Conservation (phyloP, 495 filamentous ascomycete species). For the Penicillium atrosanguineum region DNA sequence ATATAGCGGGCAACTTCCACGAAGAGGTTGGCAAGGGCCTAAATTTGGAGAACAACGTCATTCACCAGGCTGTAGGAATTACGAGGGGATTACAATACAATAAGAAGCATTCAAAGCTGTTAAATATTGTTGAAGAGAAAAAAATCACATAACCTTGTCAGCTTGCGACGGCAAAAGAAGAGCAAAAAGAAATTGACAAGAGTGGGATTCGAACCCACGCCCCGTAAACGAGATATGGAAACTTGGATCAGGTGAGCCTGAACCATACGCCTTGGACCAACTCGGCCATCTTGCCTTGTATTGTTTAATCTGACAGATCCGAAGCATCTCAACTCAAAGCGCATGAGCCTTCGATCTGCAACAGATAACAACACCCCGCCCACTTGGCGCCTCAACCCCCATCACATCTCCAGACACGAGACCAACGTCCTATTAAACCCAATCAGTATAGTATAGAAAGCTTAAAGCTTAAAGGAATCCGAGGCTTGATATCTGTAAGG, state of each 20-base stretch:
- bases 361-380: background rate
- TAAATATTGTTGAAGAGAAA: too few relatives aligned
- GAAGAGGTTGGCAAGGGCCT: too few relatives aligned
- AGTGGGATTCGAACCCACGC: conserved; percentile 49
- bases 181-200: conserved; percentile 29
- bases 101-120: too few relatives aligned
- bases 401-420: background rate
- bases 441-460: background rate
- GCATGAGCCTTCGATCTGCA: too few relatives aligned
- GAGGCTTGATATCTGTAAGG: background rate
- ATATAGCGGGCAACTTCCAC: too few relatives aligned
- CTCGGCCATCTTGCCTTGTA: conserved; percentile 28
- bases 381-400: background rate
- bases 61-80: too few relatives aligned
- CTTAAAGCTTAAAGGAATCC: background rate
- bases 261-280: conserved; percentile 33
- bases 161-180: background rate
- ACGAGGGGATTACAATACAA: too few relatives aligned
- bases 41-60: too few relatives aligned
- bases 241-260: conserved; percentile 24
- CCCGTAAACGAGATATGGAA: conserved; percentile 9
- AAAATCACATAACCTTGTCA: too few relatives aligned
- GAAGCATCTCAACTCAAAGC: too few relatives aligned
- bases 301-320: background rate
- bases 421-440: background rate